Base-by-base conservation (phyloP, 108 stramenopile species). In the Cylindrotheca closterium region DNA sequence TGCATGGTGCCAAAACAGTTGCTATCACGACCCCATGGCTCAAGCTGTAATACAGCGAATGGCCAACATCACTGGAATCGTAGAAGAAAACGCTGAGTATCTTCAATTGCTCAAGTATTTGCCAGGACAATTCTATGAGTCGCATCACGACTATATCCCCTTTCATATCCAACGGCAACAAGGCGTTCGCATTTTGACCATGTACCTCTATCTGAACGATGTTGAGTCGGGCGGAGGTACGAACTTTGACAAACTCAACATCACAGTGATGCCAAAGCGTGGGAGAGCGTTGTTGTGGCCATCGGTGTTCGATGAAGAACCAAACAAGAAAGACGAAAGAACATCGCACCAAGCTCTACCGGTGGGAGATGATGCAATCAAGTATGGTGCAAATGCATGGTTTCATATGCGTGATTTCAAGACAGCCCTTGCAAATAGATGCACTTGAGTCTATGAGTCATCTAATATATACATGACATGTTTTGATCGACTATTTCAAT, bases 171-270 rank as follows among this genome's bases (percentile, higher is more conserved):
- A 42, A 42, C 48, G 59, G 30, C 83, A 63, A 26, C 73, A 71
- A 46, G 96, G 96, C 4, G 86, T 88, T 2, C 83, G 96, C 30
- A 89, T 96, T 37, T 53, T 92, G 57, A 93, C 90, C 5, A 64
- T 93, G 15, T 96, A 87, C 73, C 67, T 96, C 27, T 96, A 96
- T 63, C 68, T 96, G 30, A 88, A 88, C 37, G 92, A 96, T 58
- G 96, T 95, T 3, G 93, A 93, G 42, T 84, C 73, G 19, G 93
- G 93, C 1, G 94, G 94, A 21, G 96, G 93, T 63, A 96, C 96
- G 22, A 66, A 74, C 37, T 96, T 96, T 66, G 78, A 85, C 17
- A 19, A 56, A 50, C 47, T 87, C 31, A 58, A 88, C 34, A 47
- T 94, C 2, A 86, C 89, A 21, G 86, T 95, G 1, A 65, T 58